phyloP scores from a whole-genome alignment of 2,329 filamentous ascomycete genomes.

The Colletotrichum sp. region DNA sequence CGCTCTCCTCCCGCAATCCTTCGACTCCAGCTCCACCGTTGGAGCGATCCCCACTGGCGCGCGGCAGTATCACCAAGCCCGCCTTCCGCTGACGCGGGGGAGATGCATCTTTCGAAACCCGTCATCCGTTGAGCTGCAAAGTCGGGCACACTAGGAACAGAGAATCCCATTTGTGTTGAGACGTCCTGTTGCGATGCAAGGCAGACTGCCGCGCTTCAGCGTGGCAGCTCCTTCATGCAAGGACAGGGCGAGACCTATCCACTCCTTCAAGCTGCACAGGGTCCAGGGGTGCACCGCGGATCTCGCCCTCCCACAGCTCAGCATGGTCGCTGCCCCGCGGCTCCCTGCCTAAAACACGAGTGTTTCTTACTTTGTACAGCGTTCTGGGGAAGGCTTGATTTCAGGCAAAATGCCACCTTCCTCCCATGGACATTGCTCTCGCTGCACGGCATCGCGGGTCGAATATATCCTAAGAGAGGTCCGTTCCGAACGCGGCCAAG shows the following conservation, averaged over 20 bases:
- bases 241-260: not conserved
- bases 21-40: not conserved
- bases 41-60: not conserved
- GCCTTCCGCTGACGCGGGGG: not conserved
- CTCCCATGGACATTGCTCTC: not conserved
- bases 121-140: conserved; percentile 1
- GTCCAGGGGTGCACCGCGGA: conserved; percentile 2
- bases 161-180: not conserved
- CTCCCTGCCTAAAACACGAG: not conserved
- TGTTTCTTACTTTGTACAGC: not conserved
- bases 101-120: not conserved
- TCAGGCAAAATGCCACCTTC: conserved; percentile 4
- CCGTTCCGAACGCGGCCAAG: conserved; percentile 10
- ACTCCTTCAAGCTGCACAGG: not conserved
- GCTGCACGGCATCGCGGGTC: not conserved
- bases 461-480: not conserved
- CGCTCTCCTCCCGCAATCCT: not conserved
- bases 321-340: not conserved
- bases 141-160: conserved; percentile 5
- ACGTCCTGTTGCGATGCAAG: not conserved
- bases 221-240: conserved; percentile 6
- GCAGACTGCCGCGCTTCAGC: not conserved
- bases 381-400: not conserved
- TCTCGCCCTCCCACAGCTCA: not conserved
- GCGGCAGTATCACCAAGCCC: not conserved